Evolutionary conservation across 2,329 filamentous ascomycete genomes (phyloP).

Genomic region (Diaporthe nobilis): DNA sequence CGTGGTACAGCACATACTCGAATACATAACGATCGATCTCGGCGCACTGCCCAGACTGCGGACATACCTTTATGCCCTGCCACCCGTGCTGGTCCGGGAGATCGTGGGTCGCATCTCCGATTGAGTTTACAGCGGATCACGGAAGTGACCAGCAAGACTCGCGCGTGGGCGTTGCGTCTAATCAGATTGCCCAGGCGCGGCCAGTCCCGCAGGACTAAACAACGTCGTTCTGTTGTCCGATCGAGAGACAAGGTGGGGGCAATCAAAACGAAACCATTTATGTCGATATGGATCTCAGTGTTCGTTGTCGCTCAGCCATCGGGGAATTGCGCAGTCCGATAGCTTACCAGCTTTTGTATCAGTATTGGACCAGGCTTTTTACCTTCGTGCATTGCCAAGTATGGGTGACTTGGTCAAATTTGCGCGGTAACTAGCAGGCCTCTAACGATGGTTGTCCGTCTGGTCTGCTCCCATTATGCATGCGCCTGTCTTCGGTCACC

Average conservation of each 20-base stretch:
- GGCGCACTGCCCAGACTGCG: neutral
- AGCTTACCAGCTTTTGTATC: neutral
- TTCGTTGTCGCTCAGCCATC: neutral
- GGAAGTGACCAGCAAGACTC: neutral
- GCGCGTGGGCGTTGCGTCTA: neutral
- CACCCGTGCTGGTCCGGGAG: neutral
- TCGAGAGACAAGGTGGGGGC: neutral
- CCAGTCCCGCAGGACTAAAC: neutral
- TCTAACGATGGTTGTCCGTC: neutral
- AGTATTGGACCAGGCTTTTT: neutral
- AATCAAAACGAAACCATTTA: neutral
- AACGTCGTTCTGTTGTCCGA: neutral
- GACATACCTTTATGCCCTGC: neutral
- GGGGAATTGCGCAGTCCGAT: neutral
- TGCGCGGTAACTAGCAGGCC: neutral
- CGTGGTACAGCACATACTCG: constrained; percentile 7
- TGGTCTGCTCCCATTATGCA: neutral
- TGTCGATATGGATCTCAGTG: neutral
- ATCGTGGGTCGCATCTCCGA: neutral
- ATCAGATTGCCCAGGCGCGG: neutral
- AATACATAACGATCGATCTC: constrained; percentile 12
- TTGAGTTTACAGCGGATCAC: neutral
- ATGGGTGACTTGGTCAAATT: neutral
- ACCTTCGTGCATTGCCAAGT: neutral
- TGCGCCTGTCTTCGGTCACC: neutral